These are phyloP conservation scores for Vachellia pachyceras DNA, from an alignment of 306 rosid genomes.

Conservation along the genomic window DNA sequence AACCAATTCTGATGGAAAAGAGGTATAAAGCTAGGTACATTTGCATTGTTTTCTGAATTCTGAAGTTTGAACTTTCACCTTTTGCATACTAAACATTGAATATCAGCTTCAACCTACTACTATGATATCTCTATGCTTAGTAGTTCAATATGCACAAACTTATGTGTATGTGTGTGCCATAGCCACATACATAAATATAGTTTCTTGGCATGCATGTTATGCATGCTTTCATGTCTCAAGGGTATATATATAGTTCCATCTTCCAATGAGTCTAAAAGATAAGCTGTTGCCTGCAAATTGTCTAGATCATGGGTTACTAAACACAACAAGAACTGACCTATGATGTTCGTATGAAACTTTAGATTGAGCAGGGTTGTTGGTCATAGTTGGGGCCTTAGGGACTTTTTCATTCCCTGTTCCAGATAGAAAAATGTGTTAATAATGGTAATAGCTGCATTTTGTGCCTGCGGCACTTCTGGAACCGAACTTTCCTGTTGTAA, in stretches of 20 bases:
- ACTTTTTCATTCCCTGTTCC: background rate
- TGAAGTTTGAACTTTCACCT: constrained; percentile 19
- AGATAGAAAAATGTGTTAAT: background rate
- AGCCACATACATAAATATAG: background rate
- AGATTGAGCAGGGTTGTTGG: background rate
- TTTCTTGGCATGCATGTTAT: too few relatives aligned
- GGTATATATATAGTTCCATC: background rate
- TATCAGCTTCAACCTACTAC: background rate
- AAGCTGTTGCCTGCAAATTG: background rate
- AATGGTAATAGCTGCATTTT: background rate
- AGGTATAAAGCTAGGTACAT: constrained; percentile 57
- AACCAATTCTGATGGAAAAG: constrained; percentile 75
- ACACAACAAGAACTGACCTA: background rate
- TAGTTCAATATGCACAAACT: background rate
- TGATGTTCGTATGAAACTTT: background rate
- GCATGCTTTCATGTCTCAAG: background rate
- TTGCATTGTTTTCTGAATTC: constrained; percentile 25
- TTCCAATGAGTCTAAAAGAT: background rate
- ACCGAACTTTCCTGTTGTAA: background rate
- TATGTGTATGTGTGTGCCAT: background rate
- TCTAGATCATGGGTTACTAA: background rate
- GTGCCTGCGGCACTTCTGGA: background rate
- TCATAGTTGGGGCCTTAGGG: background rate
- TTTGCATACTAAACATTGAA: constrained; percentile 24
- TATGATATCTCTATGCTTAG: background rate